Conservation (phyloP, 495 filamentous ascomycete genomes). For the Pseudoneurospora amorphoporcata region DNA sequence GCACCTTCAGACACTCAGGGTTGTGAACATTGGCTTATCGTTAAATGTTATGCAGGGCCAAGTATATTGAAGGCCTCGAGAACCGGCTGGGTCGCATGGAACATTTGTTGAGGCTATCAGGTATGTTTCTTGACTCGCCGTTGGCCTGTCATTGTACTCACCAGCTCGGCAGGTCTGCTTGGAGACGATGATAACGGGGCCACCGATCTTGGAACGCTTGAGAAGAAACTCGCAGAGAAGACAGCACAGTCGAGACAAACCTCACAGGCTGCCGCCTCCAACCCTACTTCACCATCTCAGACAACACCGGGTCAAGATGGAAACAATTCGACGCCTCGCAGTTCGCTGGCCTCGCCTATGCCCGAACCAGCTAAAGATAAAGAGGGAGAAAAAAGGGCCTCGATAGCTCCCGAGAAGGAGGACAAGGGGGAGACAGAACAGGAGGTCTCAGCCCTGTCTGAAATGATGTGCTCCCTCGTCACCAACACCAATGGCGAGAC, state of each 20-base stretch:
- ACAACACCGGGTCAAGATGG: conserved; percentile 32
- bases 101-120: conserved; percentile 73
- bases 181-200: conserved; percentile 76
- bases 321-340: conserved; percentile 48
- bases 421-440: conserved; percentile 62
- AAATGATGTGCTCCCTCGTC: conserved; percentile 99
- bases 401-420: conserved; percentile 22
- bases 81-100: conserved; percentile 94
- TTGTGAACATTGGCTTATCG: conserved; percentile 11
- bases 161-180: conserved; percentile 45
- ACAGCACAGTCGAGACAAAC: conserved; percentile 34
- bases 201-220: conserved; percentile 79
- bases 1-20: neutral
- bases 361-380: conserved; percentile 44
- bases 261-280: conserved; percentile 30
- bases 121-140: conserved; percentile 22
- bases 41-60: conserved; percentile 49
- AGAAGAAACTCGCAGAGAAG: conserved; percentile 70
- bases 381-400: conserved; percentile 27
- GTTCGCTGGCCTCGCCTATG: conserved; percentile 44
- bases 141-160: conserved; percentile 5
- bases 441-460: conserved; percentile 82
- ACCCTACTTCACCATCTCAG: conserved; percentile 36
- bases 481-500: conserved; percentile 96
- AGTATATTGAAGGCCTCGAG: conserved; percentile 96